These are phyloP conservation scores for Ramaria rubella DNA, from an alignment of 768 basidiomycete genomes.

Conservation along the genomic window DNA sequence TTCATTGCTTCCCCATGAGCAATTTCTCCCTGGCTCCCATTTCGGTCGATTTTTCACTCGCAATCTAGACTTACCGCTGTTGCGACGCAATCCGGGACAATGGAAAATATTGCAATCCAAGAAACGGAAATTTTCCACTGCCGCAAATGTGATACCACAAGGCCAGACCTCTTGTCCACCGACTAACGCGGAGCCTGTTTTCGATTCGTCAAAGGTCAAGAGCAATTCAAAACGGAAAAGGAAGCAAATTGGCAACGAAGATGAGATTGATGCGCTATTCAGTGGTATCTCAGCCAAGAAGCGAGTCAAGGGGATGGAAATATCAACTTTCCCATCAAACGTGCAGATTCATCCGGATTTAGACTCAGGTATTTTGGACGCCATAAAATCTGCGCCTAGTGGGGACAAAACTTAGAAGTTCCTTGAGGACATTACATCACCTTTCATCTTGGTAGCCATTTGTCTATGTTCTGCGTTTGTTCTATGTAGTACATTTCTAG, in stretches of 20 bases:
- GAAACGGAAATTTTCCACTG: conserved; percentile 6
- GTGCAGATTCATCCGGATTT: neutral
- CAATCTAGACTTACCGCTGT: conserved; percentile 68
- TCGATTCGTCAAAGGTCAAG: conserved; percentile 12
- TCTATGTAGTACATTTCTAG: too few species aligned
- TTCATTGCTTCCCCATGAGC: conserved; percentile 66
- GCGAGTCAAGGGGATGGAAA: conserved; percentile 8
- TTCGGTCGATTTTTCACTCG: conserved; percentile 86
- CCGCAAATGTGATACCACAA: conserved; percentile 3
- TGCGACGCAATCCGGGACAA: conserved; percentile 72
- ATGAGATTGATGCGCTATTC: conserved; percentile 77
- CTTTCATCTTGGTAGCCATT: too few species aligned
- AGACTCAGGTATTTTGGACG: neutral
- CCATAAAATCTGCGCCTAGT: conserved; percentile 7
- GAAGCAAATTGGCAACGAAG: conserved; percentile 37
- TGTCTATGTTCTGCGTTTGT: too few species aligned
- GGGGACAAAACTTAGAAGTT: too few species aligned
- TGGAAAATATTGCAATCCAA: conserved; percentile 71
- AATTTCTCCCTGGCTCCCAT: conserved; percentile 64
- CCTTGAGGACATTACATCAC: too few species aligned
- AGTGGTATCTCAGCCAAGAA: conserved; percentile 50
- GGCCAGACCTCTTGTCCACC: conserved; percentile 14
- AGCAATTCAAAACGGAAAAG: conserved; percentile 29
- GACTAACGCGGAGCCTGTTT: conserved; percentile 1
- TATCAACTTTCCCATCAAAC: neutral